Evolutionary conservation across 2,329 filamentous ascomycete species (phyloP).

Genomic region (Aspergillus intermedius): DNA sequence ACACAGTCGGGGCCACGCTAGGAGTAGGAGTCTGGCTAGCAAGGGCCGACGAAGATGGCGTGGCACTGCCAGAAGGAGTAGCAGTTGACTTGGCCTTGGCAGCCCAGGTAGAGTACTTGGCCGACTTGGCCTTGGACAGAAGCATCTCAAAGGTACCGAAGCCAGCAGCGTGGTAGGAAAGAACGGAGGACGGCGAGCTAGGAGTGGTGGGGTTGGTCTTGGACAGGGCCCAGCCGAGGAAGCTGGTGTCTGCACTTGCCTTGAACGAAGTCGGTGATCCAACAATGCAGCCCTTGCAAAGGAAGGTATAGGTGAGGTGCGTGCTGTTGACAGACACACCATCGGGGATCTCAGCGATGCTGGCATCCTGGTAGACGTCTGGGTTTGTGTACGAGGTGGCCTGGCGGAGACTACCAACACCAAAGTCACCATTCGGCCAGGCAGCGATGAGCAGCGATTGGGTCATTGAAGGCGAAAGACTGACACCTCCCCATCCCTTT

Average conservation of each 20-base stretch:
- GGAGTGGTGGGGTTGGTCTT: slow-evolving; percentile 11
- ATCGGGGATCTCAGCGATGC: slow-evolving; percentile 9
- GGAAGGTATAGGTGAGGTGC: slow-evolving; percentile 14
- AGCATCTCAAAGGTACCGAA: slow-evolving; percentile 12
- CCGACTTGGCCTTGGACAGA: slow-evolving; percentile 9
- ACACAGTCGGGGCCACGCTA: slow-evolving; percentile 7
- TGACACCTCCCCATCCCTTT: slow-evolving; percentile 15
- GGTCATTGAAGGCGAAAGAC: slow-evolving; percentile 11
- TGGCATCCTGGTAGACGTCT: slow-evolving; percentile 7
- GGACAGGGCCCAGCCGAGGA: slow-evolving; percentile 12
- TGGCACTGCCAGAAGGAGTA: slow-evolving; percentile 1
- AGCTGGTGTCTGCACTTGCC: slow-evolving; percentile 7
- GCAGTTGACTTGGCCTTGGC: slow-evolving; percentile 6
- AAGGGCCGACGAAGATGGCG: slow-evolving; percentile 2
- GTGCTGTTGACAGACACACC: slow-evolving; percentile 12
- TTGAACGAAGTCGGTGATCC: slow-evolving; percentile 11
- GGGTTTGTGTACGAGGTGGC: slow-evolving; percentile 9
- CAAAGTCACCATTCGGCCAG: slow-evolving; percentile 11
- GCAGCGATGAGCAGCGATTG: slow-evolving; percentile 9
- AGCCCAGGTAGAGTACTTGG: slow-evolving; percentile 13
- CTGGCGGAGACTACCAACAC: slow-evolving; percentile 8
- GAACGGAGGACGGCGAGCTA: slow-evolving; percentile 5
- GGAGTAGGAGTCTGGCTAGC: slow-evolving; percentile 6
- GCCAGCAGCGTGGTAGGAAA: slow-evolving; percentile 12
- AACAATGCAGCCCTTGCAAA: slow-evolving; percentile 11